Evolutionary conservation across 1,284 basidiomycete species (phyloP).

Genomic region (Pseudomicrostroma phylloplanum): DNA sequence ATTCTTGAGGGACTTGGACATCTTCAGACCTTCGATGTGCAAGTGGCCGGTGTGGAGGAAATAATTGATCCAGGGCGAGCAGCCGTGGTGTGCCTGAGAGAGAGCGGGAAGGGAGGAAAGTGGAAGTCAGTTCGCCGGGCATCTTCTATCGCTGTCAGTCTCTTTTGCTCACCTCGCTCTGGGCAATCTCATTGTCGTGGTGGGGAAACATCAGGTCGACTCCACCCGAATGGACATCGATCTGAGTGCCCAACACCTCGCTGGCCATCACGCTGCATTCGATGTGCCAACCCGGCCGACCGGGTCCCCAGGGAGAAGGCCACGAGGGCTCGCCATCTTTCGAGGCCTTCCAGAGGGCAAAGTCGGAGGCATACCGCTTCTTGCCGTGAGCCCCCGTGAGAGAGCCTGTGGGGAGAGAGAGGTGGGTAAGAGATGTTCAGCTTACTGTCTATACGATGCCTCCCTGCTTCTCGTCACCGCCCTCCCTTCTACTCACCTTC

Average conservation of each 20-base stretch:
- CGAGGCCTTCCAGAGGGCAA: constrained; percentile 96
- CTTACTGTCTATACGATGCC: constrained; percentile 8
- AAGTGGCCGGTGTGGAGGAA: constrained; percentile 98
- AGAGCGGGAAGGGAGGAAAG: constrained; percentile 55
- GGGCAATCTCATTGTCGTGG: constrained; percentile 98
- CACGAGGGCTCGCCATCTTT: constrained; percentile 97
- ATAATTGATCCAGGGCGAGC: constrained; percentile 94
- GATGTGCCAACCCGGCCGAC: constrained; percentile 99
- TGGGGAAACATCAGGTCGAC: constrained; percentile 96
- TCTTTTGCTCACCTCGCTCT: constrained; percentile 63
- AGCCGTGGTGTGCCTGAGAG: constrained; percentile 65
- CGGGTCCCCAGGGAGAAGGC: constrained; percentile 91
- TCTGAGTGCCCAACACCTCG: constrained; percentile 79
- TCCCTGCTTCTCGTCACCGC: too few relatives aligned
- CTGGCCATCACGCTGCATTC: constrained; percentile 99
- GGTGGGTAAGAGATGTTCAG: constrained; percentile 11
- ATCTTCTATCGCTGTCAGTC: neutral
- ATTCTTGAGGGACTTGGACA: constrained; percentile 99
- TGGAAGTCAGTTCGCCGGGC: constrained; percentile 1
- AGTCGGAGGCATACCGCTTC: constrained; percentile 65
- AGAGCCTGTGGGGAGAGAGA: constrained; percentile 56
- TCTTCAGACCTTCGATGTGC: constrained; percentile 97
- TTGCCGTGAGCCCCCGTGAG: constrained; percentile 53
- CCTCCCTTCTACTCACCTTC: constrained; percentile 61
- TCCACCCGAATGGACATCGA: constrained; percentile 98